Conservation (phyloP, 257 asterid species). For the Euphrasia confusa region DNA sequence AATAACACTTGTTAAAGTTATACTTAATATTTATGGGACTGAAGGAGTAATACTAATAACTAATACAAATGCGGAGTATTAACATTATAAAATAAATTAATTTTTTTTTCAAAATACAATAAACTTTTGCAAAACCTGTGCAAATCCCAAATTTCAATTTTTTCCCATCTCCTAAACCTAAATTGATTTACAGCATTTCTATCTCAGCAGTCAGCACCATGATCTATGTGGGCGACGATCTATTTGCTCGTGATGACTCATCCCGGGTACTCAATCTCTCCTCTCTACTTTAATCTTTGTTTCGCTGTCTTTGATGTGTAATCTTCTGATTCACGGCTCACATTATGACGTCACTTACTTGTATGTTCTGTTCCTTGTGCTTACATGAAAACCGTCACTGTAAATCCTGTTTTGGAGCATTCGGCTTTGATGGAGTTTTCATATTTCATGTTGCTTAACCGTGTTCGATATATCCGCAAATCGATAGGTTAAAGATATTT, state of each 20-base stretch:
- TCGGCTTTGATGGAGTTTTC: too few relatives aligned
- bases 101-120: too few relatives aligned
- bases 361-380: conserved; percentile 8
- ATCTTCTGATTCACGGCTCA: not conserved
- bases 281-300: not conserved
- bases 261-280: conserved; percentile 41
- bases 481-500: not conserved
- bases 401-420: too few relatives aligned
- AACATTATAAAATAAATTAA: too few relatives aligned
- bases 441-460: not conserved
- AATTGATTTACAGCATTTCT: not conserved
- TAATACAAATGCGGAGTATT: too few relatives aligned
- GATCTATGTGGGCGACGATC: conserved; percentile 68
- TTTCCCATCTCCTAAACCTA: not conserved
- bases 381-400: not conserved
- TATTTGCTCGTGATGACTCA: conserved; percentile 35
- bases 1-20: too few relatives aligned
- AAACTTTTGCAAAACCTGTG: not conserved
- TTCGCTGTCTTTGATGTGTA: not conserved
- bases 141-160: not conserved
- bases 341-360: not conserved
- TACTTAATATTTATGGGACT: too few relatives aligned
- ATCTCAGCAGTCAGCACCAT: conserved; percentile 23
- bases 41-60: too few relatives aligned
- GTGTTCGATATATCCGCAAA: not conserved